Percentiles rank a stretch among this genome's conserved stretches.
Evolutionary conservation across 2,329 filamentous ascomycete genomes (phyloP).

Genomic region (Pezicula rhizophila): DNA sequence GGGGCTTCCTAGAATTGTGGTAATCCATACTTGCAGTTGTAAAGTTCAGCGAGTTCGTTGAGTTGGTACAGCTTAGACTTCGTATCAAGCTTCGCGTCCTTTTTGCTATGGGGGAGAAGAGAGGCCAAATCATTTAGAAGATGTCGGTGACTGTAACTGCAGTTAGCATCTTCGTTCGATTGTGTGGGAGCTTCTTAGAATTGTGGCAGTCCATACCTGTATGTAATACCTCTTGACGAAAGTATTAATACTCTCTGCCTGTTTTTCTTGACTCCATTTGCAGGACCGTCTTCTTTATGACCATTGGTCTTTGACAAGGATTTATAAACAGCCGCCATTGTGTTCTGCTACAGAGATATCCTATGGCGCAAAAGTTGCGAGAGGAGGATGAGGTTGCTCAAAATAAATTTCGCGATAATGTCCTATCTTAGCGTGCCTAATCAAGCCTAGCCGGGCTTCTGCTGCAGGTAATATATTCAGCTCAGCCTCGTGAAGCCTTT

Average conservation of each 20-base stretch:
- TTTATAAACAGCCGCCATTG: slow-evolving; percentile 71
- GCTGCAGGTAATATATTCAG: too few species aligned
- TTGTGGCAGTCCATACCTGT: slow-evolving; percentile 46
- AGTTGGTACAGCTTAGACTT: slow-evolving; percentile 82
- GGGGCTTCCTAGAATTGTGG: background rate
- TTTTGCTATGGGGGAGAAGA: slow-evolving; percentile 85
- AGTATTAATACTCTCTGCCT: slow-evolving; percentile 81
- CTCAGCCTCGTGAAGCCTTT: too few species aligned
- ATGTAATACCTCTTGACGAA: slow-evolving; percentile 87
- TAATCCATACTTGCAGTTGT: slow-evolving; percentile 68
- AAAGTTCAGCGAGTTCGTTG: slow-evolving; percentile 67
- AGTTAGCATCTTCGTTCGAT: slow-evolving; percentile 5
- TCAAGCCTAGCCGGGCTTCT: background rate
- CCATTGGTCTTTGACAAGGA: slow-evolving; percentile 57
- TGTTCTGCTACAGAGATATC: slow-evolving; percentile 18
- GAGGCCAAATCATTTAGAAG: slow-evolving; percentile 82
- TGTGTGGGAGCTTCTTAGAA: too few species aligned
- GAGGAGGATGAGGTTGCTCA: slow-evolving; percentile 3
- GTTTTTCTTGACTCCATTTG: slow-evolving; percentile 51
- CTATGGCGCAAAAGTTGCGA: slow-evolving; percentile 16
- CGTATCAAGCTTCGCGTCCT: slow-evolving; percentile 94
- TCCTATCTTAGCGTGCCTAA: slow-evolving; percentile 18
- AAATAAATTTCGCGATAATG: slow-evolving; percentile 12
- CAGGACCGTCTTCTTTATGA: slow-evolving; percentile 42
- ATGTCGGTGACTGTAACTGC: slow-evolving; percentile 70